Evolutionary conservation across 805 yeast genomes (phyloP), one percentile per base, ranked within the genome.

Genomic region (Blastobotrys attinorum): DNA sequence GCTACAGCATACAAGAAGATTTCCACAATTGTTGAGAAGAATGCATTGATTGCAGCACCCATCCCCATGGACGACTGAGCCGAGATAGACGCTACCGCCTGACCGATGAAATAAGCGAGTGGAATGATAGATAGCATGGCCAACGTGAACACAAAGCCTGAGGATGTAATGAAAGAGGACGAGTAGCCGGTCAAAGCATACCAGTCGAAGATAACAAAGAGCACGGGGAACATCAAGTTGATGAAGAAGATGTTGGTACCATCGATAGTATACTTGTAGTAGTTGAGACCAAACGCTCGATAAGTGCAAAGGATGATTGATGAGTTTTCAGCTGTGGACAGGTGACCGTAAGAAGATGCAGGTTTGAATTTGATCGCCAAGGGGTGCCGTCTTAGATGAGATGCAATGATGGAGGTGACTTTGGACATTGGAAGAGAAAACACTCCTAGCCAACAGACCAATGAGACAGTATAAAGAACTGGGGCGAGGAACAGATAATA

Each of bases 11-110:
- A 92, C 39, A 90, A 67, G 61, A 81, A 92, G 6, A 92, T 83
- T 61, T 92, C 98, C 4, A 92, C 97, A 40, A 92, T 75, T 0
- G 98, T 89, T 1, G 97, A 89, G 71, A 92, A 92, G 57, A 92
- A 90, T 0, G 98, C 98, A 62, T 92, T 92, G 55, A 92, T 88
- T 0, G 89, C 96, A 1, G 98, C 98, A 68, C 97, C 97, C 47
- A 92, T 79, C 22, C 97, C 97, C 98, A 92, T 92, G 0, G 97
- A 89, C 0, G 97, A 86, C 66, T 92, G 98, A 0, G 98, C 97
- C 4, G 96, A 84, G 47, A 92, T 92, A 2, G 97, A 89, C 0
- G 98, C 98, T n/a, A 92, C 98, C 4, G 97, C 97, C 63, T 90
- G 97, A 3, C 98, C 98, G 54, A 92, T 89, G 64, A 88, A 92